phyloP scores from a whole-genome alignment of 306 rosid species.

The Dryas alaskensis region DNA sequence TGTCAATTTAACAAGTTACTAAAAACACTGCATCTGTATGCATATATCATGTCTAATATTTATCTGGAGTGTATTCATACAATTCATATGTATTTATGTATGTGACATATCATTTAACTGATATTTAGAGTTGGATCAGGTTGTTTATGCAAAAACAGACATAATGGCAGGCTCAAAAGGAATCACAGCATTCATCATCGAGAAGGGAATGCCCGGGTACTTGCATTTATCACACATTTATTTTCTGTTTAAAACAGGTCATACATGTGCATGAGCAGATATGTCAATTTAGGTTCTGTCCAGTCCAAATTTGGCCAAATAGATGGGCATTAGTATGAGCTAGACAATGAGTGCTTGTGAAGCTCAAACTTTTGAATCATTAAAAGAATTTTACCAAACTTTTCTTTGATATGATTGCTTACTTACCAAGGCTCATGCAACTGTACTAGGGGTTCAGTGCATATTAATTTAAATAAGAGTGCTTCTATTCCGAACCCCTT shows the following conservation, averaged over 20 bases:
- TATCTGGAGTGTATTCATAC: neutral
- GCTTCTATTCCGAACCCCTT: neutral
- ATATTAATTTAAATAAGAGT: neutral
- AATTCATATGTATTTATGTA: neutral
- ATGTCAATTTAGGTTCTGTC: conserved; percentile 17
- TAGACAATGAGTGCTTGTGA: neutral
- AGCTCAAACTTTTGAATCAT: conserved; percentile 19
- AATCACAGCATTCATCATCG: conserved; percentile 90
- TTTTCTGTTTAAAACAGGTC: conserved; percentile 22
- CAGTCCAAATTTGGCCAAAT: conserved; percentile 3
- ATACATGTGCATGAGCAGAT: conserved; percentile 10
- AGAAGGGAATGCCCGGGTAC: conserved; percentile 96
- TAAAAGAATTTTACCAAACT: neutral
- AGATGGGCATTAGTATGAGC: neutral
- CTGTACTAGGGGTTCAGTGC: neutral
- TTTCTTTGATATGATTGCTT: neutral
- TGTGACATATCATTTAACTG: conserved; percentile 18
- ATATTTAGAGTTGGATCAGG: conserved; percentile 54
- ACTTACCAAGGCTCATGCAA: neutral
- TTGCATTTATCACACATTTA: conserved; percentile 30
- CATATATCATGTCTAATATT: neutral
- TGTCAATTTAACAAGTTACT: neutral
- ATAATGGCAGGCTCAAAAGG: conserved; percentile 83
- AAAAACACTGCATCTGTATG: neutral
- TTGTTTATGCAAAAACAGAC: conserved; percentile 92